Conservation (phyloP, 768 basidiomycete genomes). For the Cystobasidium ongulense region DNA sequence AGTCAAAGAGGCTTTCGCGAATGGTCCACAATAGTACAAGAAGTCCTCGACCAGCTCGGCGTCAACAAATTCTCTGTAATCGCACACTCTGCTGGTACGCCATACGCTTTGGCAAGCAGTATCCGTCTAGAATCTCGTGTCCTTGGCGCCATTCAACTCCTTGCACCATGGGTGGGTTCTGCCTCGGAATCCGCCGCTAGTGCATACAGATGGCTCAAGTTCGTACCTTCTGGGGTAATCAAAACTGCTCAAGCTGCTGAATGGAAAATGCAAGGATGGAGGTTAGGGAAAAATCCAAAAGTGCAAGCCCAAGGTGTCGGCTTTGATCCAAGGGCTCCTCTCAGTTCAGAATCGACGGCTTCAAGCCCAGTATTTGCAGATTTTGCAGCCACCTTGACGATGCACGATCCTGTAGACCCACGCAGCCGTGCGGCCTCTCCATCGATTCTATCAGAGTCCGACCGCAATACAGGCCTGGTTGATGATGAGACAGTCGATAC, state of each 20-base stretch:
- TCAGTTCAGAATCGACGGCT: background rate
- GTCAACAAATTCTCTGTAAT: slow-evolving; percentile 76
- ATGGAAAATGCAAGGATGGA: slow-evolving; percentile 93
- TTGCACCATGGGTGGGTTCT: slow-evolving; percentile 95
- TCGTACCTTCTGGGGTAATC: slow-evolving; percentile 82
- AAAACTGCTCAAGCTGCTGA: slow-evolving; percentile 95
- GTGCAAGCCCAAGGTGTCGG: slow-evolving; percentile 44
- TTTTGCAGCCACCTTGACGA: background rate
- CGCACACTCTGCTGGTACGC: slow-evolving; percentile 92
- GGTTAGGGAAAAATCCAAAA: slow-evolving; percentile 88
- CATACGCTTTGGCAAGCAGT: slow-evolving; percentile 83
- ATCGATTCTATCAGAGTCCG: background rate
- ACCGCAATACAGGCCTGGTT: background rate
- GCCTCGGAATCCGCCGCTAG: slow-evolving; percentile 55
- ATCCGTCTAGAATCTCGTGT: slow-evolving; percentile 66
- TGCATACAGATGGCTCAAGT: slow-evolving; percentile 86
- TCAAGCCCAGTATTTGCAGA: slow-evolving; percentile 9
- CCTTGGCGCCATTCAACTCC: slow-evolving; percentile 70
- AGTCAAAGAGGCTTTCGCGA: slow-evolving; percentile 70
- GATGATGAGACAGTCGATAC: background rate
- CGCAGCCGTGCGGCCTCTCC: background rate
- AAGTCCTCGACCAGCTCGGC: slow-evolving; percentile 71
- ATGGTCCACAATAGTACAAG: slow-evolving; percentile 84
- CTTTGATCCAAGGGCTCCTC: slow-evolving; percentile 26
- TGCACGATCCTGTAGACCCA: background rate